Conservation (phyloP, 495 filamentous ascomycete genomes). For the Tirmania nivea region DNA sequence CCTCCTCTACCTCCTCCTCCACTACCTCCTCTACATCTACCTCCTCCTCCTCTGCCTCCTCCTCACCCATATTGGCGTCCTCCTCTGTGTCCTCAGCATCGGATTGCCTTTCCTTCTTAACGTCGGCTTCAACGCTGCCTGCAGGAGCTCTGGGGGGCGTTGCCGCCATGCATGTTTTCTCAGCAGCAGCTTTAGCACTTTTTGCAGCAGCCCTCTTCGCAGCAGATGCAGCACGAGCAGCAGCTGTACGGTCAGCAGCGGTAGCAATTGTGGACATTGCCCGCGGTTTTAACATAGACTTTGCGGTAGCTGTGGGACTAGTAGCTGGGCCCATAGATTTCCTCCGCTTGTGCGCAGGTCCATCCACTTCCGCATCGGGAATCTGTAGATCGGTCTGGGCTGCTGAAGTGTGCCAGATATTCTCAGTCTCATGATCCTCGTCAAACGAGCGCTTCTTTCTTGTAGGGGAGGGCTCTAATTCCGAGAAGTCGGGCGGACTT, state of each 20-base stretch:
- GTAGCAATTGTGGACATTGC: neutral
- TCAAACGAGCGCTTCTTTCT: constrained; percentile 12
- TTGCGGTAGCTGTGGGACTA: too few species aligned
- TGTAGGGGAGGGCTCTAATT: constrained; percentile 1
- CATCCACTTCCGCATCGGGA: constrained; percentile 2
- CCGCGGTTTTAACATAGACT: too few species aligned
- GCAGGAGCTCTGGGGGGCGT: neutral
- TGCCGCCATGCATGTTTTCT: neutral
- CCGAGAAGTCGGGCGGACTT: constrained; percentile 4
- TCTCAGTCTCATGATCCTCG: constrained; percentile 5
- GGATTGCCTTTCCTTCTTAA: neutral
- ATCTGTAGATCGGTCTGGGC: neutral
- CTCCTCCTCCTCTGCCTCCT: neutral
- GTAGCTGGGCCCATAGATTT: constrained; percentile 2
- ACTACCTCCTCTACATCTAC: neutral
- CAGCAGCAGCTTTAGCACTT: neutral
- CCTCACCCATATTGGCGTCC: neutral
- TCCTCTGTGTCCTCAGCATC: neutral
- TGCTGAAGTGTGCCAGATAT: too few species aligned
- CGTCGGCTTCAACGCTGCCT: neutral
- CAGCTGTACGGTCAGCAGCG: neutral
- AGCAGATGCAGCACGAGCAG: neutral
- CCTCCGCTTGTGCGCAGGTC: constrained; percentile 8
- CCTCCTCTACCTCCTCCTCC: neutral
- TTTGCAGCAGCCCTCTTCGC: neutral